Base-by-base conservation (phyloP, 352 stramenopile genomes). In the Pythium plurisporium region DNA sequence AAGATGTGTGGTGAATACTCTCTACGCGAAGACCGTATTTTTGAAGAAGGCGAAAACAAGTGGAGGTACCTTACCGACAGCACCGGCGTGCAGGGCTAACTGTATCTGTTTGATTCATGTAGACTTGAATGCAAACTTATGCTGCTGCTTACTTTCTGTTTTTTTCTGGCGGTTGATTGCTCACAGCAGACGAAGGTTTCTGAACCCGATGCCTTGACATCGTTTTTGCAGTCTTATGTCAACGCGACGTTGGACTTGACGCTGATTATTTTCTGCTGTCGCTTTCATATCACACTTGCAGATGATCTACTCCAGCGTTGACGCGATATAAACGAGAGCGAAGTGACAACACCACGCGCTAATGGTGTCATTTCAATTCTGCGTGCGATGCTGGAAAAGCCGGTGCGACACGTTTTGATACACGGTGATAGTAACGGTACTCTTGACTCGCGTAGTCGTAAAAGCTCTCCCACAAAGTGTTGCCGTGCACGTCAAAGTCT, bases 401-500 rank as follows among this genome's bases (percentile, higher is more conserved):
- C 15, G 25, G 41, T 5, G 62, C 51, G 19, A 91, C 79, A 12
- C 78, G 71, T 36, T 91, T 89, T 15, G 81, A 78, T 15, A 88
- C 62, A 12, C 74, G 74, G 44, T 91, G 78, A 49, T 82, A 89
- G 57, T 87, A 84, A 20, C 78, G 73, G 31, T 87, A 79, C 29
- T 82, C 69, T 34, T 69, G 62, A 36, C 69, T 70, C 4, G 44
- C 55, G 42, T 87, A 84, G 59, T 91, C 81, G 55, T 74, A 91
- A 58, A 91, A 91, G 19, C 49, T 65, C 23, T 84, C 75, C 78
- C 81, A 91, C 27, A 89, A 61, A 55, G 73, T 85, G 14, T 55
- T 64, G n/a, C 78, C 78, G 22, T 71, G 43, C 15, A 73, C 74
- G 34, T 88, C 81, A 12, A 76, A 70, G 53, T 83, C 67, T 5